A percentile compares a stretch with the other conserved stretches of the same genome.
These are phyloP conservation scores for Lachancea dasiensis DNA, from an alignment of 805 yeast genomes.

Conservation along the genomic window DNA sequence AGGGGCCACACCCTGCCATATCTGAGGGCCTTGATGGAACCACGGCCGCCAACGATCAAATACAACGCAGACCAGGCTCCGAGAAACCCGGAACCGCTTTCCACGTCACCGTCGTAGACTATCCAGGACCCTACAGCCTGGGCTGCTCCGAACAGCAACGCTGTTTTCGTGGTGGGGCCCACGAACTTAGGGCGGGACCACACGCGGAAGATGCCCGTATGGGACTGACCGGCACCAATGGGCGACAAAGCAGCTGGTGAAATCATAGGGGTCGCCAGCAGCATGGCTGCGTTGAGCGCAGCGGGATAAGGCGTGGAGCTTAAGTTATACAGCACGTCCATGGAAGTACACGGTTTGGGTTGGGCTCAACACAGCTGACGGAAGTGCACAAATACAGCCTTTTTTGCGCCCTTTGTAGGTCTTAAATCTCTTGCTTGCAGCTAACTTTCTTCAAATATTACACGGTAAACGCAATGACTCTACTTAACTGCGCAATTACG, in stretches of 20 bases:
- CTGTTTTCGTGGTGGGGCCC: conserved; percentile 34
- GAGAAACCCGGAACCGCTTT: conserved; percentile 74
- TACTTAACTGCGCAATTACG: too few relatives aligned
- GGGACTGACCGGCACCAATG: conserved; percentile 2
- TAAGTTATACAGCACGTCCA: neutral
- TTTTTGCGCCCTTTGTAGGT: neutral
- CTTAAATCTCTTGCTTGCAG: neutral
- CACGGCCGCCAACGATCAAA: conserved; percentile 61
- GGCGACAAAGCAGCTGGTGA: conserved; percentile 26
- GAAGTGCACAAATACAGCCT: neutral
- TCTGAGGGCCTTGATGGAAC: conserved; percentile 43
- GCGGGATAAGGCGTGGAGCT: conserved; percentile 34
- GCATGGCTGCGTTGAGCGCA: conserved; percentile 34
- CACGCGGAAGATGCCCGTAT: conserved; percentile 9
- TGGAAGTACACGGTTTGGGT: neutral
- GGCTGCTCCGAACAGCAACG: conserved; percentile 55
- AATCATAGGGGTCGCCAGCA: conserved; percentile 36
- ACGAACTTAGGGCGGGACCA: conserved; percentile 21
- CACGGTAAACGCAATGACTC: neutral
- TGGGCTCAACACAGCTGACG: too few relatives aligned
- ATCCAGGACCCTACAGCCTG: conserved; percentile 66
- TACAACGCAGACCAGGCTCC: conserved; percentile 80
- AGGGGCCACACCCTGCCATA: conserved; percentile 61
- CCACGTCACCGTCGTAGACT: conserved; percentile 67
- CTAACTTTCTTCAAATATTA: neutral